Conservation (phyloP, 2,329 filamentous ascomycete genomes). For the Penicillium sp. region DNA sequence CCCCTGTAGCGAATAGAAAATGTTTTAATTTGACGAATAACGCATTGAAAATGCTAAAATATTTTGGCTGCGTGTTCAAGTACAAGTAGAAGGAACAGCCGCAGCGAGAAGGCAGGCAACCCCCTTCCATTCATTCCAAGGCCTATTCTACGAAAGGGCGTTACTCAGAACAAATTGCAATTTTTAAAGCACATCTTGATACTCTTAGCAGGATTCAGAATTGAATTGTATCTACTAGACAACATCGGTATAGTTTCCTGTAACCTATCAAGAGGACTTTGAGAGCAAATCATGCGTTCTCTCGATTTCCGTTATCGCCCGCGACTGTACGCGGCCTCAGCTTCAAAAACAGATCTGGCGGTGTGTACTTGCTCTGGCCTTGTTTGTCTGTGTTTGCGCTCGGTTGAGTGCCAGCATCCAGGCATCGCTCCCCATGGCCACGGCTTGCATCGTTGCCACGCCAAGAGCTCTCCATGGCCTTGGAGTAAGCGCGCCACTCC, state of each 20-base stretch:
- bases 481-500: constrained; percentile 56
- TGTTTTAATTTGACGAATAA: not conserved
- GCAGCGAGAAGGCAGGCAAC: not conserved
- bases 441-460: constrained; percentile 16
- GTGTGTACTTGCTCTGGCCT: constrained; percentile 23
- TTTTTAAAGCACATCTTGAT: not conserved
- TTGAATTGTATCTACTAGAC: not conserved
- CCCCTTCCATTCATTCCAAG: not conserved
- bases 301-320: not conserved
- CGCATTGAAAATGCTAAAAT: not conserved
- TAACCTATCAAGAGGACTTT: not conserved
- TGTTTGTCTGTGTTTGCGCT: constrained; percentile 10
- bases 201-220: not conserved
- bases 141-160: not conserved
- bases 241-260: not conserved
- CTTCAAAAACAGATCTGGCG: constrained; percentile 39
- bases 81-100: no score
- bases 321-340: constrained; percentile 13
- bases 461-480: constrained; percentile 22
- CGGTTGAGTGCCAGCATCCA: constrained; percentile 10
- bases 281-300: not conserved
- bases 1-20: not conserved
- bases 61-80: not conserved
- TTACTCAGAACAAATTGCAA: no score
- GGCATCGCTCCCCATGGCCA: constrained; percentile 22